Conservation (phyloP, 805 yeast genomes). For the Sungouiella blattae region DNA sequence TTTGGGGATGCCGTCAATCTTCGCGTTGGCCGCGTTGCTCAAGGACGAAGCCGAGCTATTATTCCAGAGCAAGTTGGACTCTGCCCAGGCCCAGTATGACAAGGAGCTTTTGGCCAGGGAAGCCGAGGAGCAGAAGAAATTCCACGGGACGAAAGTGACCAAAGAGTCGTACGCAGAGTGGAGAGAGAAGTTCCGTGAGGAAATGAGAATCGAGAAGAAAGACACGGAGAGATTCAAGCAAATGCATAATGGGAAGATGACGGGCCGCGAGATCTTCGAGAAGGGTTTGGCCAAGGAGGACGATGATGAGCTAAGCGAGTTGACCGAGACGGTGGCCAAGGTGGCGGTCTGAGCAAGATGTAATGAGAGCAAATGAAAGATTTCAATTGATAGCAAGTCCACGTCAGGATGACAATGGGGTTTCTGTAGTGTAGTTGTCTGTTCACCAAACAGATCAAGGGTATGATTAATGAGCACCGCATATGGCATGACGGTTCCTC, state of each 20-base stretch:
- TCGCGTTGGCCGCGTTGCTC: constrained; percentile 69
- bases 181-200: constrained; percentile 70
- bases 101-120: constrained; percentile 61
- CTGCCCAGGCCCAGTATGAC: constrained; percentile 56
- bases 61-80: constrained; percentile 55
- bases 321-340: constrained; percentile 17
- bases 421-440: no score
- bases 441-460: no score
- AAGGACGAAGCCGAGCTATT: constrained; percentile 78
- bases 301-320: constrained; percentile 34
- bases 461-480: no score
- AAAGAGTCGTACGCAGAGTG: constrained; percentile 67
- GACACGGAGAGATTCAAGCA: constrained; percentile 46
- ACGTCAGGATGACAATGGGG: no score
- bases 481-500: no score
- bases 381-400: no score
- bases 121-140: constrained; percentile 81
- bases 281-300: constrained; percentile 76
- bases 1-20: constrained; percentile 88
- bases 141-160: constrained; percentile 88
- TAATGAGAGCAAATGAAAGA: no score
- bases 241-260: constrained; percentile 73
- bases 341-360: constrained; percentile 14
- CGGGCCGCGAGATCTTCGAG: constrained; percentile 89
- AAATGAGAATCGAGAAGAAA: constrained; percentile 64